Base-by-base conservation (phyloP, 805 yeast genomes). In the Saccharomyces kudriavzevii region DNA sequence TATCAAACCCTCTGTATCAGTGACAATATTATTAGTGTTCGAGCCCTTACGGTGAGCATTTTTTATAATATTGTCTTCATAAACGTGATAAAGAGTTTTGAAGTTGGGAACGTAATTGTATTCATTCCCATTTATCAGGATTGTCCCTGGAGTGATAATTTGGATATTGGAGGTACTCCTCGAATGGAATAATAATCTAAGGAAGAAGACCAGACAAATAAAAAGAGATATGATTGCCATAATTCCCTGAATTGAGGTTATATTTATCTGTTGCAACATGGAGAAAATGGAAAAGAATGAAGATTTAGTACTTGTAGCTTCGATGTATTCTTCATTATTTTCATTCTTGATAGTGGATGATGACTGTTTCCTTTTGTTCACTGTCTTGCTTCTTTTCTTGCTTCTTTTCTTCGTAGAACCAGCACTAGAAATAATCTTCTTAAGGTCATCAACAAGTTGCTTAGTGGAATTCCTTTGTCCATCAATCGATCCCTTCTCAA, bases 401-500 rank as follows among this genome's bases (percentile, higher is more conserved):
- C 61, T 51, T 47, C 52, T 58, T 40, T 53, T 60, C 46, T 54
- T 55, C 48, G 47, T 54, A 14, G 54, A 51, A 8, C 62, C 61
- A 2, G 71, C 66, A 9, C 59, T 60, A 1, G 61, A 30, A n/a
- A 73, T 62, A 8, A 71, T 67, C 4, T 60, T 61, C 49, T 65
- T 68, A 3, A 74, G 31, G 52, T 79, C 81, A 6, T 70, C 71
- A 2, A 79, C 69, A 64, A 85, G 58, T 1, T 76, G 70, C 5
- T 54, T 59, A 51, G 80, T 74, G 0, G 85, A 75, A 24, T 81
- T 82, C 58, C 79, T 82, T 66, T 87, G 96, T 0, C 94, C 95
- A 46, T 83, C 82, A 54, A 84, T 78, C 5, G 89, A 77, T 46
- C 89, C 90, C 55, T 80, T 86, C 62, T 87, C 95, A 57, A 87